Conservation (phyloP, 202 grass and related monocot genomes). For the Musa balbisiana region DNA sequence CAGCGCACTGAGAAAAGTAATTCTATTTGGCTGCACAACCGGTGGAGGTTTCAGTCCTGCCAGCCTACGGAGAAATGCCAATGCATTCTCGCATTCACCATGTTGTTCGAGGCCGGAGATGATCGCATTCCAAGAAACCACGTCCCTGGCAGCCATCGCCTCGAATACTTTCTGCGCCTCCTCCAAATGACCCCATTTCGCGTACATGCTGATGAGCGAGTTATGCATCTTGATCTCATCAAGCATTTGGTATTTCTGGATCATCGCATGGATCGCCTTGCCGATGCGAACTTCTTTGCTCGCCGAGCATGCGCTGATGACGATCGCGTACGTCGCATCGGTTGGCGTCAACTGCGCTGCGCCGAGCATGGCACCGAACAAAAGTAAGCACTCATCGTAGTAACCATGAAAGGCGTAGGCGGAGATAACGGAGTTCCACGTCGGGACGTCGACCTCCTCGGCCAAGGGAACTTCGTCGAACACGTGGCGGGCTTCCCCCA, state of each 20-base stretch:
- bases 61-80: neutral
- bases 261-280: slow-evolving; percentile 13
- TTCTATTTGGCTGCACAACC: slow-evolving; percentile 5
- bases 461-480: slow-evolving; percentile 9
- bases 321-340: slow-evolving; percentile 8
- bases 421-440: slow-evolving; percentile 18
- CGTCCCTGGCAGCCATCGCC: neutral
- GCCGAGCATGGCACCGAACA: slow-evolving; percentile 12
- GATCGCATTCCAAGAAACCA: slow-evolving; percentile 22
- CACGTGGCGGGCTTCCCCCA: slow-evolving; percentile 8
- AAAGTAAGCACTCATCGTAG: slow-evolving; percentile 7
- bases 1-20: slow-evolving; percentile 15
- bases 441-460: slow-evolving; percentile 7
- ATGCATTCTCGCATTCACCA: slow-evolving; percentile 1
- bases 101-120: slow-evolving; percentile 16
- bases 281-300: slow-evolving; percentile 3
- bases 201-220: slow-evolving; percentile 20
- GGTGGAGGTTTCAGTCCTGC: neutral
- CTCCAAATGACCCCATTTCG: slow-evolving; percentile 3
- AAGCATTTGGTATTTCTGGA: neutral
- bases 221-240: slow-evolving; percentile 9
- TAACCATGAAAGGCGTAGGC: slow-evolving; percentile 13
- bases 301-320: slow-evolving; percentile 17
- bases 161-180: slow-evolving; percentile 14
- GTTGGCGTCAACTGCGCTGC: neutral